These are phyloP conservation scores for Talaromyces trachyspermus DNA, from an alignment of 495 filamentous ascomycete genomes.

Conservation along the genomic window DNA sequence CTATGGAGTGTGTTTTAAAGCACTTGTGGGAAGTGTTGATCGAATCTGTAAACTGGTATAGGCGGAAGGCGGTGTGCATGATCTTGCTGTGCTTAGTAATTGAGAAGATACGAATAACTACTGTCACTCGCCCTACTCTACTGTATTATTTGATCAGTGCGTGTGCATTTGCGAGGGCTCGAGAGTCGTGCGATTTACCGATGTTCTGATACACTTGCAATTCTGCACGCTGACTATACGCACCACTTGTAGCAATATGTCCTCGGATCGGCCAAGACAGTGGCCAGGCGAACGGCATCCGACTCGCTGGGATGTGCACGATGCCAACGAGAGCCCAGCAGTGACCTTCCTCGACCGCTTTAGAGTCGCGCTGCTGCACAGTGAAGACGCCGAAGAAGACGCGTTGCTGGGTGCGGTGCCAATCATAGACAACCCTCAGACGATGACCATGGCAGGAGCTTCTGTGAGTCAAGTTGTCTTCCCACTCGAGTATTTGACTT, in stretches of 20 bases:
- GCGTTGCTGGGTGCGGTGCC: neutral
- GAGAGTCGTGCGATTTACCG: neutral
- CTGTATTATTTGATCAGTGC: neutral
- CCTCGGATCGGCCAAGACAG: neutral
- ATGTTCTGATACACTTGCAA: neutral
- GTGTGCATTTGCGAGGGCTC: neutral
- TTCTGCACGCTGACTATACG: neutral
- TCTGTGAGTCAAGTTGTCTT: neutral
- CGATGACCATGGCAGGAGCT: neutral
- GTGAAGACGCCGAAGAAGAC: neutral
- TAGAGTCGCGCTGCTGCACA: neutral
- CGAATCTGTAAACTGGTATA: no score
- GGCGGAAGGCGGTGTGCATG: no score
- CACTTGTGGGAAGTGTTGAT: no score
- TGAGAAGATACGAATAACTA: neutral
- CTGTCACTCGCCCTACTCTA: neutral
- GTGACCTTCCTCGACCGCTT: neutral
- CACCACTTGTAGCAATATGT: neutral
- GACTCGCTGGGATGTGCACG: slow-evolving; percentile 1
- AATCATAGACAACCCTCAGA: neutral
- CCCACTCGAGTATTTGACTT: neutral
- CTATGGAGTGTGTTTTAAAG: no score
- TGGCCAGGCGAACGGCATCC: slow-evolving; percentile 1
- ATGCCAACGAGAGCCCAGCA: neutral
- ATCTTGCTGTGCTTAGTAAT: no score